Base-by-base conservation (phyloP, 1,284 basidiomycete genomes). In the Ustilago trichophora region DNA sequence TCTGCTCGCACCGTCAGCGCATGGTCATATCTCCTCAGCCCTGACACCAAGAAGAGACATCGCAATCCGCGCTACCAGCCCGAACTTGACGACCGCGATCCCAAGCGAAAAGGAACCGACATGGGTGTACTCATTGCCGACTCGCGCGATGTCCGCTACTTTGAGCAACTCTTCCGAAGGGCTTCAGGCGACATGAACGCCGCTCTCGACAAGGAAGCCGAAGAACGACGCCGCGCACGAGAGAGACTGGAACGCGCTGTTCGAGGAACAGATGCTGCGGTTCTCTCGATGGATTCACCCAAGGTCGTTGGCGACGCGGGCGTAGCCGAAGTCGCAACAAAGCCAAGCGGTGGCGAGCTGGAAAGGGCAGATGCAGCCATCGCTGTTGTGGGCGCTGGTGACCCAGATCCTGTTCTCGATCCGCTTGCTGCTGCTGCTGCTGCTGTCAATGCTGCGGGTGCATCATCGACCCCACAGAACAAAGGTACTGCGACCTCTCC, bases 51-150 rank as follows among this genome's bases (percentile, higher is more conserved):
- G 36, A 46, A 50, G 27, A 45, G 55, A 3, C 75, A 75, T 82
- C 76, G 83, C 52, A 96, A 98, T 77, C 80, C 85, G 0, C 77
- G 82, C 8, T 98, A 91, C 76, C 86, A 94, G 69, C 83, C 89
- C 7, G 83, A 85, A 6, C 82, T 94, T 49, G 93, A 98, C 80
- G 89, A 93, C 76, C 56, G 67, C 37, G 86, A 89, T 8, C 58
- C 86, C 3, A 86, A 86, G 50, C 47, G 54, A 19, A 56, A 55
- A 12, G 44, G 49, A 0, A 75, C 71, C 21, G 76, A 80, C 31
- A 72, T 76, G 75, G 78, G 79, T 31, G 78, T 81, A n/a, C 57
- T 81, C 18, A 62, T 79, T 6, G 62, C 72, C 9, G 63, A 76
- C 26, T 46, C 77, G 12, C 58, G 60, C 32, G 62, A 71, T 22